Evolutionary conservation across 2,329 filamentous ascomycete genomes (phyloP).

Genomic region (Amesomyces nigricolor): DNA sequence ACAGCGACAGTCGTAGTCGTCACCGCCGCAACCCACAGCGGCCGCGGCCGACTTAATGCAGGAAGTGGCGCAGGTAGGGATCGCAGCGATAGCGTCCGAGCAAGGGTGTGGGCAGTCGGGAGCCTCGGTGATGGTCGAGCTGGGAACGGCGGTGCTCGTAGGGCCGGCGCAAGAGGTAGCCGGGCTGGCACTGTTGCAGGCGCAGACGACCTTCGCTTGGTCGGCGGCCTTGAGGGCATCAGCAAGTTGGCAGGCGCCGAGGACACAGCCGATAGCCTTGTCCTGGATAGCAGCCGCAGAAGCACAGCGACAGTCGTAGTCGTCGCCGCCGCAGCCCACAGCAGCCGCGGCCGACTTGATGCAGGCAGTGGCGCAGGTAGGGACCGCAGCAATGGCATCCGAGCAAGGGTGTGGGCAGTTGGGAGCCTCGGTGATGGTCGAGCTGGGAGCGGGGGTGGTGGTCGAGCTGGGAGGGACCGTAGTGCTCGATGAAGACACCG

Average conservation of each 20-base stretch:
- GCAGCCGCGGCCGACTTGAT: conserved; percentile 8
- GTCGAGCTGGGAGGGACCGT: neutral
- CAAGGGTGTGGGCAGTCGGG: neutral
- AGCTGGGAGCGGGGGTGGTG: neutral
- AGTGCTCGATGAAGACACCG: neutral
- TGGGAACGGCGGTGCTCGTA: neutral
- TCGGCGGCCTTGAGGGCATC: neutral
- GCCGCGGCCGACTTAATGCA: conserved; percentile 11
- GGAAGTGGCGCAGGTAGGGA: neutral
- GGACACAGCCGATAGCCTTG: conserved; percentile 4
- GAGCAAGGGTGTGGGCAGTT: conserved; percentile 1
- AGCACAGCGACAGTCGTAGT: conserved; percentile 12
- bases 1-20: conserved; percentile 13
- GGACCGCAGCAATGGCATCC: neutral
- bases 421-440: neutral
- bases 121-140: neutral
- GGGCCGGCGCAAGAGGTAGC: neutral
- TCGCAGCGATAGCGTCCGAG: neutral
- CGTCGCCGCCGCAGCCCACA: conserved; percentile 7
- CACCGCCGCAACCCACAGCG: conserved; percentile 7
- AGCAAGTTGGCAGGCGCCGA: conserved; percentile 8
- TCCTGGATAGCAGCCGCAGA: conserved; percentile 11
- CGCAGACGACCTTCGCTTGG: neutral
- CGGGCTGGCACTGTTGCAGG: conserved; percentile 5
- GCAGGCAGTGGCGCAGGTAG: neutral